phyloP scores from a whole-genome alignment of 1,139 yeast genomes.

The Suhomyces bokatorum region DNA sequence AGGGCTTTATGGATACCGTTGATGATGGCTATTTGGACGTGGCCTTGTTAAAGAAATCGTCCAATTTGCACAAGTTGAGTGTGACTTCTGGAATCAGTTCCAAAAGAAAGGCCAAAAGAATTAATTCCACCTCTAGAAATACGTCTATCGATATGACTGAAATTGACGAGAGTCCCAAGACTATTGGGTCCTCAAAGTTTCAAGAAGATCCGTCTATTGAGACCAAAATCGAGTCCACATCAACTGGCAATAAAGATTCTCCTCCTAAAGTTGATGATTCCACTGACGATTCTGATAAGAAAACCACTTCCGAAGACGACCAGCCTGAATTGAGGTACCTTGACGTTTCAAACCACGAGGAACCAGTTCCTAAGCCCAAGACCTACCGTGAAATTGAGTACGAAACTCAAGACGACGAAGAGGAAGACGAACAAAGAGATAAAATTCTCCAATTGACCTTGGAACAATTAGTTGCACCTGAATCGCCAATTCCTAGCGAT shows the following conservation, averaged over 20 bases:
- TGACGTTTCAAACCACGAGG: conserved; percentile 24
- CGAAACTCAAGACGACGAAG: conserved; percentile 11
- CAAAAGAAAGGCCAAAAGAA: conserved; percentile 17
- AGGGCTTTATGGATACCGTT: conserved; percentile 47
- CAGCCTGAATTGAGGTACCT: conserved; percentile 30
- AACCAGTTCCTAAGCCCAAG: conserved; percentile 9
- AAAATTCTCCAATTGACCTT: conserved; percentile 35
- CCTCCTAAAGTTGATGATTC: conserved; percentile 8
- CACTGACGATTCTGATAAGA: conserved; percentile 24
- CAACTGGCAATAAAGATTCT: neutral
- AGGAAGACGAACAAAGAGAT: conserved; percentile 17
- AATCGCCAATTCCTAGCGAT: conserved; percentile 54
- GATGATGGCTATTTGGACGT: conserved; percentile 67
- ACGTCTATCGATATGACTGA: conserved; percentile 7
- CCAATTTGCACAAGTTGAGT: conserved; percentile 28
- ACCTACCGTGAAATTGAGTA: conserved; percentile 15
- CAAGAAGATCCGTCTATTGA: too few relatives aligned
- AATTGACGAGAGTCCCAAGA: neutral
- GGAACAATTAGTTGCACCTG: conserved; percentile 54
- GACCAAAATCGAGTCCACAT: neutral
- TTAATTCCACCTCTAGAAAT: conserved; percentile 8
- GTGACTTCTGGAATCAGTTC: conserved; percentile 17
- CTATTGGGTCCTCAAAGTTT: too few relatives aligned
- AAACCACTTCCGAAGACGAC: conserved; percentile 27
- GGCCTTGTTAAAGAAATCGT: conserved; percentile 48